Evolutionary conservation across 2,329 filamentous ascomycete species (phyloP), one percentile per base, ranked within the genome.

Genomic region (Teratosphaeria destructans): DNA sequence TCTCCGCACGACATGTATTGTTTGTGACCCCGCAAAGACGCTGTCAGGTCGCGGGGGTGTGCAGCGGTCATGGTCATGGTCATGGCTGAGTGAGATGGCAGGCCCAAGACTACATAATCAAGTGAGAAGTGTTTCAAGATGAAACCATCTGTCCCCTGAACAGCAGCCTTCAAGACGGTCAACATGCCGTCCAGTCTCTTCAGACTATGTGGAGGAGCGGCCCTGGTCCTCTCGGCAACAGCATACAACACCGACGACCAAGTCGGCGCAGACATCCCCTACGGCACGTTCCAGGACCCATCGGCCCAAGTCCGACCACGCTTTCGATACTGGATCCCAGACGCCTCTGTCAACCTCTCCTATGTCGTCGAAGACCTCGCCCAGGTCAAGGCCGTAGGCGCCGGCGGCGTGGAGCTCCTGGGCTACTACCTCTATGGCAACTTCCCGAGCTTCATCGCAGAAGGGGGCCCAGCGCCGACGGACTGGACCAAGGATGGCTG

Each of bases 371-470:
- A 64, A 5, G 72, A 77, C 59, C 68, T 77, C 29, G 62, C 63
- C 10, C 63, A 66, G 10, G 68, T 68, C 11, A 71, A 67, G 8
- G 56, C 61, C 1, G 62, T 72, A 34, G 75, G 75, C 1, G 71
- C 71, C 3, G 75, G 74, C 6, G 75, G 75, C 1, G 63, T 77
- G 4, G 74, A 78, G 49, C 62, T 76, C 2, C 65, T 77, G 0
- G 71, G 71, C 0, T 77, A 72, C 55, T 77, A 75, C 62, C 66
- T 70, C 4, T 77, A 76, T 61, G 74, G 74, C 35, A 64, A 67
- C 57, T 64, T 62, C 27, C 62, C 63, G 23, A 56, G 39, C 26
- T 62, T 62, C 19, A 54, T 54, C 12, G 52, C 52, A 5, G 52
- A 54, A 54, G 52, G 57, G 26, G 57, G 52, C 3, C 52, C 52